These are phyloP conservation scores for Xerocomus spinulosus DNA, from an alignment of 768 basidiomycete genomes.

Conservation along the genomic window DNA sequence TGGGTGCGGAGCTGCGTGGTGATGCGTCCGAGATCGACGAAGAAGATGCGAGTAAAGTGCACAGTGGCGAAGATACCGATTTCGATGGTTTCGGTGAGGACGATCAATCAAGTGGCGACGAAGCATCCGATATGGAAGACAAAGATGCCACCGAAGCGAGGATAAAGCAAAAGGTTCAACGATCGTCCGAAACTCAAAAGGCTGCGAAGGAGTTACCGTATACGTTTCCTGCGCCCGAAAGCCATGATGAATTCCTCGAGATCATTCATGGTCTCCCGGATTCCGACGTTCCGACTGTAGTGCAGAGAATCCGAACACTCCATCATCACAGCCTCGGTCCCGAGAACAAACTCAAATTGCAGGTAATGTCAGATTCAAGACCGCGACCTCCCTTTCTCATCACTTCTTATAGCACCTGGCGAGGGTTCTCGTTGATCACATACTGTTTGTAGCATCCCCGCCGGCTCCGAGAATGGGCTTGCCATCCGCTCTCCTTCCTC, in stretches of 20 bases:
- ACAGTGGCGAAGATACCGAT: slow-evolving; percentile 27
- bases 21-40: slow-evolving; percentile 33
- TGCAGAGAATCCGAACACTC: slow-evolving; percentile 86
- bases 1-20: slow-evolving; percentile 39
- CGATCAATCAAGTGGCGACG: slow-evolving; percentile 35
- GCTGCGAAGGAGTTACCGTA: slow-evolving; percentile 72
- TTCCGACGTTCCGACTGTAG: slow-evolving; percentile 68
- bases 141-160: slow-evolving; percentile 38
- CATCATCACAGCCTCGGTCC: slow-evolving; percentile 90
- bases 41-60: slow-evolving; percentile 25
- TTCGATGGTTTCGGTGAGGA: slow-evolving; percentile 33
- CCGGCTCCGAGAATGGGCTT: slow-evolving; percentile 57
- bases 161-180: slow-evolving; percentile 29
- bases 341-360: slow-evolving; percentile 89
- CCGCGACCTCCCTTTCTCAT: background rate
- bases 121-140: slow-evolving; percentile 33
- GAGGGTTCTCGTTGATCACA: slow-evolving; percentile 81
- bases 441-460: slow-evolving; percentile 67
- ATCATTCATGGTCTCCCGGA: slow-evolving; percentile 70
- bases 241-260: slow-evolving; percentile 86
- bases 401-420: slow-evolving; percentile 52
- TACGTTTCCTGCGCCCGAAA: slow-evolving; percentile 85
- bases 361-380: slow-evolving; percentile 47
- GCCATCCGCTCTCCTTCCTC: slow-evolving; percentile 66
- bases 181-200: slow-evolving; percentile 29